phyloP scores from a whole-genome alignment of 768 basidiomycete genomes.

The Tricholoma sp. region DNA sequence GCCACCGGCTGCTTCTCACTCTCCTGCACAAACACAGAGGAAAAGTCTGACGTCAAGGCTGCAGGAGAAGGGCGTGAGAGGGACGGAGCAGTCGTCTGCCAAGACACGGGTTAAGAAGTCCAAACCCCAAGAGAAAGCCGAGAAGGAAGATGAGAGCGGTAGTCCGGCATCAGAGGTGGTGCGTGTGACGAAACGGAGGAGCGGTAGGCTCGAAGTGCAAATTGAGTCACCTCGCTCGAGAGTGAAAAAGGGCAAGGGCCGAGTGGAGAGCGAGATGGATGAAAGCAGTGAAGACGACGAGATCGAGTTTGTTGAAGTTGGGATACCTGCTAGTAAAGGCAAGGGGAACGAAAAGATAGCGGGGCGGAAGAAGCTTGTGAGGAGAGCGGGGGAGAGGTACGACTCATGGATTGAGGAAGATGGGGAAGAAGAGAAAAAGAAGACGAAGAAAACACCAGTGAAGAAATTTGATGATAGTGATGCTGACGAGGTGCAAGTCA shows the following conservation, averaged over 20 bases:
- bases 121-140: constrained; percentile 12
- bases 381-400: constrained; percentile 9
- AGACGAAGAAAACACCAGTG: not conserved
- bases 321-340: constrained; percentile 1
- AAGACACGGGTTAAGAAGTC: constrained; percentile 16
- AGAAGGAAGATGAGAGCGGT: not conserved
- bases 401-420: constrained; percentile 13
- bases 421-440: constrained; percentile 4
- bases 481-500: not conserved
- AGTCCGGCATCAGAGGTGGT: constrained; percentile 6
- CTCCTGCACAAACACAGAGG: constrained; percentile 6
- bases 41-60: constrained; percentile 14
- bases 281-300: constrained; percentile 12
- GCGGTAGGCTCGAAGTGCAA: constrained; percentile 1
- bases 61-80: constrained; percentile 12
- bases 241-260: constrained; percentile 11
- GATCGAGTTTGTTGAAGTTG: constrained; percentile 9
- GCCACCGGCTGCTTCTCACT: not conserved
- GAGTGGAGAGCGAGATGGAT: constrained; percentile 1
- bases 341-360: not conserved
- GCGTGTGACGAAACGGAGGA: constrained; percentile 7
- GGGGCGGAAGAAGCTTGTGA: constrained; percentile 12
- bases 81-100: constrained; percentile 8
- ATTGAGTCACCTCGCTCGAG: constrained; percentile 4
- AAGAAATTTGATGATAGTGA: constrained; percentile 3